A percentile compares a stretch with the other conserved stretches of the same genome.
Conservation (phyloP, 2,329 filamentous ascomycete species). For the Achaetomium macrosporum region DNA sequence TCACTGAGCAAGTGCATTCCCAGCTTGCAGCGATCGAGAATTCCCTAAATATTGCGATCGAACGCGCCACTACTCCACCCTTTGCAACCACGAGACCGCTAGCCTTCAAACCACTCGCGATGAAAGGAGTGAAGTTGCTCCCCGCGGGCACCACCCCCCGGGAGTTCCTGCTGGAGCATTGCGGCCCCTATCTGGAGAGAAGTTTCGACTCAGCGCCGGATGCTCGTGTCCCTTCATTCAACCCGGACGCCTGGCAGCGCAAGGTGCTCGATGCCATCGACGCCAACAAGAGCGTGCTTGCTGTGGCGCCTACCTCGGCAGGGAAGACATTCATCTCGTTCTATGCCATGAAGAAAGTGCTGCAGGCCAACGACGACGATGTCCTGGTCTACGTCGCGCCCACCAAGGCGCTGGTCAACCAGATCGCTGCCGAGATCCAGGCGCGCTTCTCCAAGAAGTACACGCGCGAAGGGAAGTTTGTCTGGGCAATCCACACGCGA, state of each 20-base stretch:
- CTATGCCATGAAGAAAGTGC: not conserved
- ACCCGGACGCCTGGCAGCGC: conserved; percentile 1
- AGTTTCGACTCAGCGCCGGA: not conserved
- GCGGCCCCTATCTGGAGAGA: not conserved
- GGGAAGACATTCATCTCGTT: not conserved
- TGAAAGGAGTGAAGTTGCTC: not conserved
- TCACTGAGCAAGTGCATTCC: too few relatives aligned
- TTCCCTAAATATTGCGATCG: too few relatives aligned
- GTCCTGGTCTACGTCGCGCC: not conserved
- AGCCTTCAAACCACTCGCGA: not conserved
- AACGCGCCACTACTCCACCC: too few relatives aligned
- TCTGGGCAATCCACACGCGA: not conserved
- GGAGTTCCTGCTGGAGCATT: not conserved
- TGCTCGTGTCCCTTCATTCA: not conserved
- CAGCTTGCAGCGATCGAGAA: too few relatives aligned
- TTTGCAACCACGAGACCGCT: not conserved
- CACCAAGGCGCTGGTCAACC: conserved; percentile 1
- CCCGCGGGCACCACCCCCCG: not conserved
- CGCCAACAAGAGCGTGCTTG: conserved; percentile 1
- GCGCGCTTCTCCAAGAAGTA: not conserved
- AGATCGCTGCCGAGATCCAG: not conserved
- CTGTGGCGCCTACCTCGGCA: not conserved
- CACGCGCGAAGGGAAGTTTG: not conserved
- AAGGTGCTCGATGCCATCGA: not conserved
- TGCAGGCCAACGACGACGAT: not conserved